These are phyloP conservation scores for Poteriospumella lacustris DNA, from an alignment of 108 stramenopile species.

Conservation along the genomic window DNA sequence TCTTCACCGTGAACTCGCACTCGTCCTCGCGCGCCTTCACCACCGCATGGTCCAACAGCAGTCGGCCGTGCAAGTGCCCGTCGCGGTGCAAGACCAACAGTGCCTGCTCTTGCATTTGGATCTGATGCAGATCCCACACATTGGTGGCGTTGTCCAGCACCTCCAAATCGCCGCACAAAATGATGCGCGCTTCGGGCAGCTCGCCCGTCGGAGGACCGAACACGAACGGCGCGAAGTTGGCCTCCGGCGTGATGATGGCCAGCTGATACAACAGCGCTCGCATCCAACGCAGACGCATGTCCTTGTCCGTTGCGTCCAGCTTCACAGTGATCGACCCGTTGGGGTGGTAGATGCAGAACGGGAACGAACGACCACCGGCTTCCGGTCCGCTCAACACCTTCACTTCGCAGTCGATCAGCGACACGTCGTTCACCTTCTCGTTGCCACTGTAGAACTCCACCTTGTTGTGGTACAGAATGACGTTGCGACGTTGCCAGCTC, in stretches of 20 bases:
- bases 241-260: not conserved
- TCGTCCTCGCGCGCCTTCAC: not conserved
- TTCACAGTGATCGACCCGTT: not conserved
- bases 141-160: not conserved
- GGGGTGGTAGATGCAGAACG: not conserved
- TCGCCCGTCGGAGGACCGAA: slow-evolving; percentile 9
- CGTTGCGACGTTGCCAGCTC: not conserved
- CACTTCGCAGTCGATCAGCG: not conserved
- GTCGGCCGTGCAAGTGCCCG: not conserved
- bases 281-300: not conserved
- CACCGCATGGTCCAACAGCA: not conserved
- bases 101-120: not conserved
- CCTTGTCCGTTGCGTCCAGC: not conserved
- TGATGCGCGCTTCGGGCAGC: not conserved
- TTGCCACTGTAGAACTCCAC: not conserved
- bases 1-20: not conserved
- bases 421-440: not conserved
- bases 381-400: not conserved
- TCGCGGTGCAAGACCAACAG: not conserved
- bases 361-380: not conserved
- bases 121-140: not conserved
- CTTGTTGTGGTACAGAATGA: not conserved
- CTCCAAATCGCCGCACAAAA: not conserved
- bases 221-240: not conserved
- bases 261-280: not conserved